Percentiles rank a stretch among this genome's conserved stretches.
These are phyloP conservation scores for Agapanthus africanus DNA, from an alignment of 106 monocot genomes.

Conservation along the genomic window DNA sequence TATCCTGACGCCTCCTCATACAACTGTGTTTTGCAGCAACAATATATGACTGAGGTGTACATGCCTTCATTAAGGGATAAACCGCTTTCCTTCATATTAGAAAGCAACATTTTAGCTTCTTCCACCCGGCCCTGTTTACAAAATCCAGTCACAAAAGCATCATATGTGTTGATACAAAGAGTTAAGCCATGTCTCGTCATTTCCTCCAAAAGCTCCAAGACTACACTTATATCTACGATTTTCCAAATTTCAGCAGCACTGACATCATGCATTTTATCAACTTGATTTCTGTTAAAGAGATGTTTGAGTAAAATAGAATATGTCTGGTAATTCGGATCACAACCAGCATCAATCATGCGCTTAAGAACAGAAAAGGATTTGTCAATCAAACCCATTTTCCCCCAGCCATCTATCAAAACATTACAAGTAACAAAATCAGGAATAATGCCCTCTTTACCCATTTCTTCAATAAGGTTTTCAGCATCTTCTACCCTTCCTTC, in stretches of 20 bases:
- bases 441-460: slow-evolving; percentile 20
- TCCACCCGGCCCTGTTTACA: slow-evolving; percentile 24
- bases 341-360: slow-evolving; percentile 16
- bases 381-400: slow-evolving; percentile 24
- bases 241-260: slow-evolving; percentile 21
- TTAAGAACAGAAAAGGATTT: slow-evolving; percentile 20
- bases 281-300: slow-evolving; percentile 9
- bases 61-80: slow-evolving; percentile 18
- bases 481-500: slow-evolving; percentile 27
- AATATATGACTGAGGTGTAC: slow-evolving; percentile 15
- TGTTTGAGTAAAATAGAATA: slow-evolving; percentile 25
- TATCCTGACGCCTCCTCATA: slow-evolving; percentile 16
- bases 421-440: slow-evolving; percentile 28
- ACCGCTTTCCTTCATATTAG: slow-evolving; percentile 24
- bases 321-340: slow-evolving; percentile 11
- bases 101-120: slow-evolving; percentile 23
- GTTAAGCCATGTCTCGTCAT: slow-evolving; percentile 21
- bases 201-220: slow-evolving; percentile 18
- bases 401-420: slow-evolving; percentile 31
- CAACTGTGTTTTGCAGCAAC: slow-evolving; percentile 17
- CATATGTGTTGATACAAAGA: slow-evolving; percentile 12
- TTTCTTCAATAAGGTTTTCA: slow-evolving; percentile 27
- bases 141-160: slow-evolving; percentile 22
- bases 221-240: slow-evolving; percentile 12
- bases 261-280: neutral